Base-by-base conservation (phyloP, 805 yeast genomes). In the Ogataea angusta region DNA sequence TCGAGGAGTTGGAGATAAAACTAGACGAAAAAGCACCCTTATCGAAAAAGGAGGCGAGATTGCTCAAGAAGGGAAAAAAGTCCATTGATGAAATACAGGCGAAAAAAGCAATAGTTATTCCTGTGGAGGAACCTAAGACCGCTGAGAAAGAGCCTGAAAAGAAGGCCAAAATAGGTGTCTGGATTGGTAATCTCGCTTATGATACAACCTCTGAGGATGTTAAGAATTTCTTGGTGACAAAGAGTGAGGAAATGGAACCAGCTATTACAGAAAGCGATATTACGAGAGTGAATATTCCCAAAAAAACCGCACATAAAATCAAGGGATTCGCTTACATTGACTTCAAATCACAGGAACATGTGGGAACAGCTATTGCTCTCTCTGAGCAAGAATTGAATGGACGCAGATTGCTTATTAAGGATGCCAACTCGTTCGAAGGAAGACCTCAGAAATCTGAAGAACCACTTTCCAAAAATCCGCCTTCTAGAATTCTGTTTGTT, bases 301-400 rank as follows among this genome's bases (percentile, higher is more conserved):
- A 73, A 28, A 76, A 73, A 26, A 76, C 76, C 47, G 80, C 75
- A 21, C 76, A 75, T 48, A 83, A 82, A 55, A 78, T 76, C 46
- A 80, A 82, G 58, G 95, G 99, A 1, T 93, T 90, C 62, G 96
- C 96, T 3, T 90, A 93, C 60, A 76, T 91, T 48, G 97, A 93
- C 62, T 80, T 93, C 53, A 66, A 70, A 8, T 73, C 77, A 2
- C 72, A 64, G 31, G 73, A 72, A 28, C 85, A 84, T 47, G 79
- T 85, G 57, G 60, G 69, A 14, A 65, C 78, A 3, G 89, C 82
- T 1, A 68, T 91, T 8, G 67, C 73, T 1, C 68, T 91, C 37
- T 77, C 86, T 31, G 99, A 93, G 62, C 59, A 72, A 12, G 67
- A 76, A 14, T 68, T 93, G 47, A 87, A 85, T 55, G 95, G 96